Evolutionary conservation across 768 basidiomycete species (phyloP).

Genomic region (Auricularia sp.): DNA sequence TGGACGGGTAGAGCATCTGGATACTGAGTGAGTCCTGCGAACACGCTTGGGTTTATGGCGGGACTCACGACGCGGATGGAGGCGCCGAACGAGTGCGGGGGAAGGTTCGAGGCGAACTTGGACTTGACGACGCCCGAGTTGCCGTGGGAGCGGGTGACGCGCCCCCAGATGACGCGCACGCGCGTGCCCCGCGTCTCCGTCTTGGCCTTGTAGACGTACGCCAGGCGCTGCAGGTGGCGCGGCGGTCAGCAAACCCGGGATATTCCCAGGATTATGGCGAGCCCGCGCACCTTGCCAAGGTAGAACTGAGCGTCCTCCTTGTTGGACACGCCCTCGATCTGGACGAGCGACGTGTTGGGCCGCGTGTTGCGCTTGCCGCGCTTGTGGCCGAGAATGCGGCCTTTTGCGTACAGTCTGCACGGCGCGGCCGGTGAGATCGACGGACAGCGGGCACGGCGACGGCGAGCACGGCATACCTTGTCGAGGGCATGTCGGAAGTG

Average conservation of each 20-base stretch:
- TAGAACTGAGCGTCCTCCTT: slow-evolving; percentile 97
- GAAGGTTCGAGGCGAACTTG: slow-evolving; percentile 93
- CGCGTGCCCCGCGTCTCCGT: slow-evolving; percentile 89
- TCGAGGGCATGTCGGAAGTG: not conserved
- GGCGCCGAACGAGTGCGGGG: slow-evolving; percentile 90
- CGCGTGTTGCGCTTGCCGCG: slow-evolving; percentile 94
- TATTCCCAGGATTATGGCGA: not conserved
- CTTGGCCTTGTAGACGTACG: slow-evolving; percentile 97
- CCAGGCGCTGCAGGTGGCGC: slow-evolving; percentile 58
- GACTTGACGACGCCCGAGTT: slow-evolving; percentile 92
- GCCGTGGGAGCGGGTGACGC: slow-evolving; percentile 89
- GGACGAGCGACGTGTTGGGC: slow-evolving; percentile 92
- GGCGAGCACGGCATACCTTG: not conserved
- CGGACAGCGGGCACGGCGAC: not conserved
- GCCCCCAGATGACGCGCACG: slow-evolving; percentile 98
- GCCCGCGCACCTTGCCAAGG: slow-evolving; percentile 80
- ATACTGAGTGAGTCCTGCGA: not conserved
- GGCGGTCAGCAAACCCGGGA: not conserved
- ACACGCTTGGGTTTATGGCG: not conserved
- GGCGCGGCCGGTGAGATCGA: not conserved
- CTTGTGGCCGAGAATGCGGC: slow-evolving; percentile 96
- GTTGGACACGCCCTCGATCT: slow-evolving; percentile 91
- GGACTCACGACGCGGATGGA: slow-evolving; percentile 76
- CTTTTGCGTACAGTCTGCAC: slow-evolving; percentile 89
- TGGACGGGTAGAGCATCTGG: slow-evolving; percentile 91